A percentile compares a stretch with the other conserved stretches of the same genome.
Evolutionary conservation across 768 basidiomycete genomes (phyloP).

Genomic region (Leccinum barrowsii): DNA sequence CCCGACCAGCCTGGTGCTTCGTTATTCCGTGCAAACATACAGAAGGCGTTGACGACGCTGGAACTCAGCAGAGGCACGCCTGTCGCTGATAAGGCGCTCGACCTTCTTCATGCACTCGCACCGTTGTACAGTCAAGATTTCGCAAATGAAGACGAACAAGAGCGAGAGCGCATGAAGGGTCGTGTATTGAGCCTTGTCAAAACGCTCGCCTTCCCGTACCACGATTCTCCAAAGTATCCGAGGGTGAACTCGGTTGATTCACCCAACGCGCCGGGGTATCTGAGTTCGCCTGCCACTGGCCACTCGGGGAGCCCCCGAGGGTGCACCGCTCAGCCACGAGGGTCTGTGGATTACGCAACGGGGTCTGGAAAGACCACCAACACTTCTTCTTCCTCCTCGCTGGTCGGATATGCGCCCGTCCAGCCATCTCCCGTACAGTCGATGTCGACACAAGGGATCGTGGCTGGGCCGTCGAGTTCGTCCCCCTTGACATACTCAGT

Average conservation of each 20-base stretch:
- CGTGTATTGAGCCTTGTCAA: conserved; percentile 64
- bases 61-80: conserved; percentile 61
- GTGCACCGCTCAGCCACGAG: conserved; percentile 18
- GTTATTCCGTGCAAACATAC: conserved; percentile 72
- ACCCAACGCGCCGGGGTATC: conserved; percentile 41
- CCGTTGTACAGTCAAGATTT: conserved; percentile 72
- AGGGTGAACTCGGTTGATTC: conserved; percentile 44
- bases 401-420: conserved; percentile 21
- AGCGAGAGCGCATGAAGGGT: conserved; percentile 56
- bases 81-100: conserved; percentile 71
- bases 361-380: conserved; percentile 17
- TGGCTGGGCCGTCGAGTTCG: conserved; percentile 19
- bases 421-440: conserved; percentile 24
- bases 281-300: conserved; percentile 56
- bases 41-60: conserved; percentile 61
- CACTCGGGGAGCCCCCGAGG: conserved; percentile 54
- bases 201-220: conserved; percentile 80
- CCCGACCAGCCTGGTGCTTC: conserved; percentile 77
- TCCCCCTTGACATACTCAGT: conserved; percentile 26
- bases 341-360: conserved; percentile 25
- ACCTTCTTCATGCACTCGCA: conserved; percentile 66
- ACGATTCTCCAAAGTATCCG: conserved; percentile 58
- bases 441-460: conserved; percentile 17
- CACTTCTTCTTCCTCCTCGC: conserved; percentile 23
- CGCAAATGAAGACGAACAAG: conserved; percentile 43